Conservation (phyloP, 2,329 filamentous ascomycete genomes). For the Tothia fuscella region DNA sequence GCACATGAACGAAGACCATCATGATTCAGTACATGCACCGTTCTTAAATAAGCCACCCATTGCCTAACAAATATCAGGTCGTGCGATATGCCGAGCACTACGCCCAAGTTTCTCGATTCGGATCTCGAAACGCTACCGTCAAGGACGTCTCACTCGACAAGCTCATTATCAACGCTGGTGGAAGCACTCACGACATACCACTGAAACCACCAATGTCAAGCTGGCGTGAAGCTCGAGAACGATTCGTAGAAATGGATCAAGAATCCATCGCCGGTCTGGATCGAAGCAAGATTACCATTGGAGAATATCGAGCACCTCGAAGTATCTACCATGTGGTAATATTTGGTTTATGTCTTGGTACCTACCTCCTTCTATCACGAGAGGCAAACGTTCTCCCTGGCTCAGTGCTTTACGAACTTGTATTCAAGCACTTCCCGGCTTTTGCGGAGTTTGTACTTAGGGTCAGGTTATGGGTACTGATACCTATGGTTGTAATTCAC, state of each 20-base stretch:
- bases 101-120: constrained; percentile 42
- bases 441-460: constrained; percentile 48
- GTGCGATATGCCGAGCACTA: constrained; percentile 67
- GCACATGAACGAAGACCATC: constrained; percentile 84
- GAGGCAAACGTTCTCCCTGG: constrained; percentile 23
- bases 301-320: constrained; percentile 38
- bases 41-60: constrained; percentile 6
- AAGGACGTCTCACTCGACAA: constrained; percentile 51
- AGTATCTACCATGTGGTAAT: constrained; percentile 39
- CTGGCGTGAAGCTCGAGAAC: constrained; percentile 54
- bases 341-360: constrained; percentile 33
- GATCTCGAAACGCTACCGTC: constrained; percentile 48
- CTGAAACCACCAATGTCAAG: constrained; percentile 60
- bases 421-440: constrained; percentile 30
- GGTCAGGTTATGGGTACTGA: constrained; percentile 38
- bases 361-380: constrained; percentile 21
- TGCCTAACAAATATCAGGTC: constrained; percentile 30
- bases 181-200: constrained; percentile 41
- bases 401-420: constrained; percentile 23
- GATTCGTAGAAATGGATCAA: constrained; percentile 62
- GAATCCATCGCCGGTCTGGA: constrained; percentile 48
- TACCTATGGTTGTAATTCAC: constrained; percentile 51
- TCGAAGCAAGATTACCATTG: constrained; percentile 44
- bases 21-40: constrained; percentile 41
- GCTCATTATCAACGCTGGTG: constrained; percentile 48